Evolutionary conservation across 2,329 filamentous ascomycete genomes (phyloP).

Genomic region (Zymoseptoria tritici): DNA sequence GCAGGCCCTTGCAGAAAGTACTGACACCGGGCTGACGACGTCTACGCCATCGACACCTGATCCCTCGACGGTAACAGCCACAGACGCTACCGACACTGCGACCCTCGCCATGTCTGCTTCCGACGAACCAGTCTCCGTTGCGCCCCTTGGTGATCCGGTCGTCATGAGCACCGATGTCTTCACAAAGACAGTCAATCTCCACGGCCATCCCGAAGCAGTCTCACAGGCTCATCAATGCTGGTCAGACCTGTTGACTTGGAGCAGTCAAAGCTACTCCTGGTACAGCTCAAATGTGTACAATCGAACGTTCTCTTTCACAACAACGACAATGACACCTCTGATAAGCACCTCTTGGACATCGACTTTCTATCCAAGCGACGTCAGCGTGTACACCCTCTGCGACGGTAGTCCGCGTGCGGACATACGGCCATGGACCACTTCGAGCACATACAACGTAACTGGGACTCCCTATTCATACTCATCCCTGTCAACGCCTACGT

Average conservation of each 20-base stretch:
- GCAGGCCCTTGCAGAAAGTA: too few species aligned
- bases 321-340: background rate
- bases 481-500: slow-evolving; percentile 5
- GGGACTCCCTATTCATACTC: background rate
- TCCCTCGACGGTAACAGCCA: too few species aligned
- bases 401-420: slow-evolving; percentile 20
- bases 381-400: slow-evolving; percentile 18
- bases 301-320: slow-evolving; percentile 6
- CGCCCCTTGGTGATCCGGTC: background rate
- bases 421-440: slow-evolving; percentile 8
- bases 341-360: background rate
- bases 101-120: background rate
- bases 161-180: background rate
- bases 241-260: slow-evolving; percentile 7
- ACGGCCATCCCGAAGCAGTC: background rate
- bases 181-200: background rate
- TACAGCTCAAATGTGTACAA: slow-evolving; percentile 6
- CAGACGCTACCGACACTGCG: too few species aligned
- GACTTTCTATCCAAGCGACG: slow-evolving; percentile 10
- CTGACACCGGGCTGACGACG: too few species aligned
- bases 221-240: slow-evolving; percentile 4
- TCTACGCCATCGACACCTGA: too few species aligned
- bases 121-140: background rate
- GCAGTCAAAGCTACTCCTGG: slow-evolving; percentile 3
- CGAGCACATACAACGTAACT: background rate